These are phyloP conservation scores for Prasinococcaceae sp. DNA, from an alignment of 139 green algal species.

Conservation along the genomic window DNA sequence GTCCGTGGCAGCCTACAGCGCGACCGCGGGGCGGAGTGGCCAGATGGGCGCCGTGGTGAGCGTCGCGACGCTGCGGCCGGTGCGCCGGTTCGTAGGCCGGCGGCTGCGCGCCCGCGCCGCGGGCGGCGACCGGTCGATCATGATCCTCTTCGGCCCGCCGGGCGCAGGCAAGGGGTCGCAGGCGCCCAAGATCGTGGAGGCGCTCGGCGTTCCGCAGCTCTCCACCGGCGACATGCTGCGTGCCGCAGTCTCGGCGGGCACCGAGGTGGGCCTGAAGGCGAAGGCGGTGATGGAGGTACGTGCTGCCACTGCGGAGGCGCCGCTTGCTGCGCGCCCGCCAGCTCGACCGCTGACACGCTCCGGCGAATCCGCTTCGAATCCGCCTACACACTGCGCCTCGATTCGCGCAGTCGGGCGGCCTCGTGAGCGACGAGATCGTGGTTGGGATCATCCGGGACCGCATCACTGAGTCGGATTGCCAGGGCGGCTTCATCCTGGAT, in stretches of 20 bases:
- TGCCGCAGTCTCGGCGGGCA: conserved; percentile 54
- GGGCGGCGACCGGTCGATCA: conserved; percentile 1
- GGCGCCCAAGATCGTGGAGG: conserved; percentile 67
- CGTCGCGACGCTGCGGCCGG: no score
- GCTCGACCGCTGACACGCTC: no score
- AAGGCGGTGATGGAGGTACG: conserved; percentile 99
- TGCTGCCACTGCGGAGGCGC: no score
- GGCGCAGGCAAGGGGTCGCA: conserved; percentile 80
- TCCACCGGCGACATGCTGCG: conserved; percentile 74
- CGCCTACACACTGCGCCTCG: no score
- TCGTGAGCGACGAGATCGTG: conserved; percentile 87
- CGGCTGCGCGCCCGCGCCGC: no score
- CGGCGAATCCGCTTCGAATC: no score
- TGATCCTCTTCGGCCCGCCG: conserved; percentile 47
- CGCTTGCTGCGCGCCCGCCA: no score
- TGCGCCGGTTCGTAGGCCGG: no score
- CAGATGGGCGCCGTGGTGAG: no score
- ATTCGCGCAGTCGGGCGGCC: conserved; percentile 37
- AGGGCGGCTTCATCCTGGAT: conserved; percentile 81
- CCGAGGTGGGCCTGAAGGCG: conserved; percentile 31
- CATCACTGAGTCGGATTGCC: conserved; percentile 56
- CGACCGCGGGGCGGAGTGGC: no score
- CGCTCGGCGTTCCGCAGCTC: conserved; percentile 82
- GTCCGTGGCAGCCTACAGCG: no score
- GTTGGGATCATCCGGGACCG: conserved; percentile 75